phyloP scores from a whole-genome alignment of 495 filamentous ascomycete species.

The Penicillium longicatenatum region DNA sequence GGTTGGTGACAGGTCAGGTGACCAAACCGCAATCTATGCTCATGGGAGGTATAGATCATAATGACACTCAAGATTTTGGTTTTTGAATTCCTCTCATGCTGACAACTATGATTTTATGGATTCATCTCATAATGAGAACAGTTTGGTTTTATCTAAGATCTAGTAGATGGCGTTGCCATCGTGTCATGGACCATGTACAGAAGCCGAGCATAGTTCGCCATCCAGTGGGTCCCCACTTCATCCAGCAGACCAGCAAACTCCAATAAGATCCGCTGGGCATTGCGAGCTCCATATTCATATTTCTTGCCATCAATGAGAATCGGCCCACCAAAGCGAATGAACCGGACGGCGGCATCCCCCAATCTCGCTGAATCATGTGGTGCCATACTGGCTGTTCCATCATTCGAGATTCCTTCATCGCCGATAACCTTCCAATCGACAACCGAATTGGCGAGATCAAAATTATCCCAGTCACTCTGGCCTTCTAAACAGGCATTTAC shows the following conservation, averaged over 20 bases:
- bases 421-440: slow-evolving; percentile 13
- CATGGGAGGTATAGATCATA: background rate
- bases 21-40: background rate
- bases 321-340: slow-evolving; percentile 12
- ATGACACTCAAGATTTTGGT: background rate
- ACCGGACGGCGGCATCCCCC: background rate
- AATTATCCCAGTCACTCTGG: background rate
- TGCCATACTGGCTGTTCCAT: background rate
- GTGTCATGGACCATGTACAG: slow-evolving; percentile 17
- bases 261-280: slow-evolving; percentile 17
- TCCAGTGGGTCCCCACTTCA: slow-evolving; percentile 18
- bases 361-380: background rate
- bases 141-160: background rate
- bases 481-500: background rate
- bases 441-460: slow-evolving; percentile 4
- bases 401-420: slow-evolving; percentile 4
- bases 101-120: background rate
- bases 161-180: background rate
- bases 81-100: background rate
- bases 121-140: background rate
- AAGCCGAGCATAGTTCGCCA: slow-evolving; percentile 14
- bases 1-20: slow-evolving; percentile 20
- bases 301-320: slow-evolving; percentile 10
- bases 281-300: slow-evolving; percentile 7
- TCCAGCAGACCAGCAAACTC: slow-evolving; percentile 15